These are phyloP conservation scores for Pythium chondricola DNA, from an alignment of 352 stramenopile genomes.

Conservation along the genomic window DNA sequence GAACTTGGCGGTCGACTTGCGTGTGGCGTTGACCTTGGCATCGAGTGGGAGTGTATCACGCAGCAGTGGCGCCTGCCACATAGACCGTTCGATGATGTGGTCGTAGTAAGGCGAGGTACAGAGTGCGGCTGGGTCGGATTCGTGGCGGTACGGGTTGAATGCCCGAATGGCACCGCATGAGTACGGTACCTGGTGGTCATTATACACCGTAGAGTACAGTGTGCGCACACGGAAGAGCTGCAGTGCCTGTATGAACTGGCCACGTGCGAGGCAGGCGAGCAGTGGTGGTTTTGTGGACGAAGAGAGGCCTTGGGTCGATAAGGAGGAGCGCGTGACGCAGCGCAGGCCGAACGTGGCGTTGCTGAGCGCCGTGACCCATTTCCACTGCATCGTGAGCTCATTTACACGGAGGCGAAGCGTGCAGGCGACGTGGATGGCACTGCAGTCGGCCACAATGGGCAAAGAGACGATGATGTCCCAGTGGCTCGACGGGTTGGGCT, in stretches of 20 bases:
- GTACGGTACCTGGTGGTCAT: conserved; percentile 78
- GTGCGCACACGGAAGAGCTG: conserved; percentile 58
- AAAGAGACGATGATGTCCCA: conserved; percentile 6
- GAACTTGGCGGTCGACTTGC: conserved; percentile 11
- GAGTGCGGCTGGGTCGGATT: conserved; percentile 22
- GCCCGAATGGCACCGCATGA: conserved; percentile 60
- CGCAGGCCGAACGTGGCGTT: conserved; percentile 43
- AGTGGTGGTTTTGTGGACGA: too few relatives aligned
- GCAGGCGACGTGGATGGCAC: conserved; percentile 39
- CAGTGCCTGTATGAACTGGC: conserved; percentile 72
- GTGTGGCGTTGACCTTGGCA: conserved; percentile 30
- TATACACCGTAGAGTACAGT: conserved; percentile 77
- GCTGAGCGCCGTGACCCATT: conserved; percentile 55
- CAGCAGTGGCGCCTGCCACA: conserved; percentile 43
- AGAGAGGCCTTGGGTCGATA: too few relatives aligned
- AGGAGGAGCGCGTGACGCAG: conserved; percentile 18
- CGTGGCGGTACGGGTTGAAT: conserved; percentile 75
- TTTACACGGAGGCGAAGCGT: too few relatives aligned
- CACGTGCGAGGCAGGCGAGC: conserved; percentile 56
- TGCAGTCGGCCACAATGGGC: neutral
- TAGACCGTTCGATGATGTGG: conserved; percentile 53
- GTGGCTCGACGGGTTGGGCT: too few relatives aligned
- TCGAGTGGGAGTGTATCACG: conserved; percentile 52
- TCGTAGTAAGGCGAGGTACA: conserved; percentile 62
- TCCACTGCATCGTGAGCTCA: conserved; percentile 52